Evolutionary conservation across 495 filamentous ascomycete species (phyloP), one percentile per base, ranked within the genome.

Genomic region (Filosporella fistucella): DNA sequence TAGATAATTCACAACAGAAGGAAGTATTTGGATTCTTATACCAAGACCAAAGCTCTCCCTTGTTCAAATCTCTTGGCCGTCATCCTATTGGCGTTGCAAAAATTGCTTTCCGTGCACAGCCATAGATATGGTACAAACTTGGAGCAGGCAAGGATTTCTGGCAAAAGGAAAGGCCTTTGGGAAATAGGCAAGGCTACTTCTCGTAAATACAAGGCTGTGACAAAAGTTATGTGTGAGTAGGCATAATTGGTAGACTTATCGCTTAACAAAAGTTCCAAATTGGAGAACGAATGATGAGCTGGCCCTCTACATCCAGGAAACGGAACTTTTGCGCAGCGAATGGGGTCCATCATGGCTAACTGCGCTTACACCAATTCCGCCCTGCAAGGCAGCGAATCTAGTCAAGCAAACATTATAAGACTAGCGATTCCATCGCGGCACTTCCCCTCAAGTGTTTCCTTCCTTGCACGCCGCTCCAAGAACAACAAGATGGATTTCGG

Each of bases 201-300:
- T n/a, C n/a, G n/a, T n/a, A n/a, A n/a, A n/a, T n/a, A n/a, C n/a
- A n/a, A n/a, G n/a, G n/a, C n/a, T n/a, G n/a, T n/a, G n/a, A n/a
- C n/a, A n/a, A n/a, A n/a, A n/a, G n/a, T n/a, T n/a, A n/a, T n/a
- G n/a, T 22, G 20, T 33, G 17, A 30, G 10, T 18, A 21, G n/a
- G 20, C 9, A 3, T 45, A 17, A 45, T 45, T 45, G 42, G 42
- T n/a, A 10, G 13, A 33, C 24, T 9, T 3, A 9, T 45, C 42
- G 42, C 42, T 45, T 45, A 21, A 30, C 42, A 45, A 45, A 45
- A 45, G 42, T 45, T 45, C 42, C 42, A 45, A 45, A 45, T 32
- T 8, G 1, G 34, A 22, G 42, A 33, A 29, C 42, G 17, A 45
- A 45, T 45, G 16, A 33, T 45, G 28, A 17, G 28, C n/a, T 18